A percentile compares a stretch with the other conserved stretches of the same genome.
phyloP scores from a whole-genome alignment of 345 rosid species.

The Noccaea bulbosa region DNA sequence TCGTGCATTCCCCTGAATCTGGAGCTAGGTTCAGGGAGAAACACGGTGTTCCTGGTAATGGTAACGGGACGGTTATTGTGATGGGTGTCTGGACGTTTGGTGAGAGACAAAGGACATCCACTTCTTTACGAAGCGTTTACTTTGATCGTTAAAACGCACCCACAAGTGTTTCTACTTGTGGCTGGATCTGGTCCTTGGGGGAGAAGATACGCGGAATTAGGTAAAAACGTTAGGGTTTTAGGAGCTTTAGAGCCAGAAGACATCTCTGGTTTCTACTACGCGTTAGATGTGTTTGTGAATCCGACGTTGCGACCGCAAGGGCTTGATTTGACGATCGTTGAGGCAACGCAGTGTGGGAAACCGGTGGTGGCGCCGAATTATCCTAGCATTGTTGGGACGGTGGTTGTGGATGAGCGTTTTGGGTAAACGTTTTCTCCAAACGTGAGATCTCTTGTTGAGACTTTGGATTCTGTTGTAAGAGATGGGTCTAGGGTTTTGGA shows the following conservation, averaged over 20 bases:
- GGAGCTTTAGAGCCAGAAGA: constrained; percentile 59
- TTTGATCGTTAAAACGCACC: constrained; percentile 43
- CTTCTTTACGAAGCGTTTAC: constrained; percentile 64
- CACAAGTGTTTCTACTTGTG: constrained; percentile 54
- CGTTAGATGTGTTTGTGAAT: constrained; percentile 70
- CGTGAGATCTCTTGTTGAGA: constrained; percentile 61
- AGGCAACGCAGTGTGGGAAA: constrained; percentile 80
- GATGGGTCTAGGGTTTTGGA: constrained; percentile 56
- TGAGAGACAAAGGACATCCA: constrained; percentile 80
- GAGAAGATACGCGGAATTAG: constrained; percentile 58
- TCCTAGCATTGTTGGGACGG: constrained; percentile 75
- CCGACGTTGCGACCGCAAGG: constrained; percentile 79
- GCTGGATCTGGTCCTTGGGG: constrained; percentile 87
- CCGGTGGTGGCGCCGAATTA: constrained; percentile 66
- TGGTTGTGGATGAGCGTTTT: constrained; percentile 51
- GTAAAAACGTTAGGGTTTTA: constrained; percentile 57
- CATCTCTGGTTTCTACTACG: constrained; percentile 66
- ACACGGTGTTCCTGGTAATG: constrained; percentile 47
- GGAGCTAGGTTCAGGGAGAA: constrained; percentile 52
- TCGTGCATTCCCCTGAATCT: constrained; percentile 43
- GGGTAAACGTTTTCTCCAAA: constrained; percentile 77
- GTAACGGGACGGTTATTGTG: constrained; percentile 45
- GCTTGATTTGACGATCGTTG: constrained; percentile 67
- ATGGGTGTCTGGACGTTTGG: constrained; percentile 81
- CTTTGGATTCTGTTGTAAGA: constrained; percentile 53